Evolutionary conservation across 2,329 filamentous ascomycete species (phyloP), one percentile per base, ranked within the genome.

Genomic region (Ceratocystis albifundus): DNA sequence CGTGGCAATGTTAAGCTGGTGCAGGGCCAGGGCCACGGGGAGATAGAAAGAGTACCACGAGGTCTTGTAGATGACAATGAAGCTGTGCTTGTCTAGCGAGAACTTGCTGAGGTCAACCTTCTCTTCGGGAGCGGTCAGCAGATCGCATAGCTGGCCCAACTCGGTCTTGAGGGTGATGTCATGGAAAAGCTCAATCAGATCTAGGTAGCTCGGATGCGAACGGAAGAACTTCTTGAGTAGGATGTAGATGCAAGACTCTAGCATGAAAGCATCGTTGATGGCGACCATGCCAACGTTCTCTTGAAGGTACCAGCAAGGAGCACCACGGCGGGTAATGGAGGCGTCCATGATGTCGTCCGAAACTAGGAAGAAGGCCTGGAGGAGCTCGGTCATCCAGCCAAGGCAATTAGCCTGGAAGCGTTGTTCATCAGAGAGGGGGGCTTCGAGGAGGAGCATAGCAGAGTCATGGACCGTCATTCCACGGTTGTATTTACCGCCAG

Each of bases 41-140:
- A 99, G 88, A 80, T 97, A 97, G 83, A 99, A 99, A 74, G 89
- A 95, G 82, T 99, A 99, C 82, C 95, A 99, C 64, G 94, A 92
- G 28, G 94, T 99, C 86, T 99, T 99, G 86, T 96, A 97, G 78
- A 96, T 89, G 79, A 99, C 94, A 74, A 99, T 99, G 82, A 97
- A 99, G 72, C 82, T 86, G 82, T 96, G 96, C 82, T 96, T 99
- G 69, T 92, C 84, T 77, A 96, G 82, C 76, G 86, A 91, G 82
- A 99, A 99, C 81, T 96, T 96, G 82, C 89, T 82, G 70, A 99
- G 86, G 78, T 97, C 86, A 73, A 97, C 89, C 69, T 87, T 81
- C 76, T 96, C 92, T 79, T 99, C 94, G 53, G 94, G 94, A 46
- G 94, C 94, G 61, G 94, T 99, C 75, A 97, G 85, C 70, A 99